Evolutionary conservation across 2,329 filamentous ascomycete species (phyloP), one percentile per base, ranked within the genome.

Genomic region (Aaosphaeria arxii): DNA sequence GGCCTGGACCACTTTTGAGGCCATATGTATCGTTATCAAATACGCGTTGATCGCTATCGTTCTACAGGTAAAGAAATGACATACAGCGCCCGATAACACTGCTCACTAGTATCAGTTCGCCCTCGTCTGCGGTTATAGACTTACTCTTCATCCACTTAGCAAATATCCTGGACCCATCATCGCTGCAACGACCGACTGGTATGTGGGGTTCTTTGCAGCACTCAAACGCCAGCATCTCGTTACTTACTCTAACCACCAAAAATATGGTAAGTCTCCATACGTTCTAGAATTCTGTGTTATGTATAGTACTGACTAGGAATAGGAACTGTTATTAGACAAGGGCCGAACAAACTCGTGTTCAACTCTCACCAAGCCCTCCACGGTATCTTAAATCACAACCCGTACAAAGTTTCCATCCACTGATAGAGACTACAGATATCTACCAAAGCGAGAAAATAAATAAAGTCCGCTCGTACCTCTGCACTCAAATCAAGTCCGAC

Each of bases 271-370:
- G 29, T 11, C 5, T 9, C 11, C 3, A 9, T 30, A 7, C 11
- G 24, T 29, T 7, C 4, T 11, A 11, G 9, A 42, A 30, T 6
- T 11, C 9, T 7, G 39, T 17, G 9, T 24, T 29, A 6, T 24
- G 33, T 36, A 17, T 46, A 4, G 24, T 36, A 44, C 7, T n/a
- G n/a, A 9, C 7, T 36, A 36, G 2, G n/a, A 36, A 2, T 36
- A 40, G 46, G 46, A 11, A 48, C 38, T 38, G 63, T 82, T 38
- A 84, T 90, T 13, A 85, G 88, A 29, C 87, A 85, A 57, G 86
- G 86, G 0, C 88, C 88, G 43, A 88, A 89, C 69, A 83, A 81
- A 54, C 71, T 94, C 35, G 87, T 84, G 0, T 82, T 92, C 72
- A 90, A 91, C 75, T 83, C 82, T 47, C 80, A 78, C 51, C 76